Percentiles rank a stretch among this genome's conserved stretches.
Conservation (phyloP, 345 rosid species). For the Arabidopsis thaliana region TAIR10.1 NC_003076.8:5547001-5547500, state of each 20-base stretch:
- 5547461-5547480: not conserved
- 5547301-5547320: constrained; percentile 8
- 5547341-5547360: constrained; percentile 9
- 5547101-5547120: constrained; percentile 1
- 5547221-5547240: constrained; percentile 20
- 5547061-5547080: not conserved
- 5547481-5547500: not conserved
- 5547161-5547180: not conserved
- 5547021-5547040: constrained; percentile 65
- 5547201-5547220: not conserved
- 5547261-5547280: constrained; percentile 8
- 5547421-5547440: constrained; percentile 58
- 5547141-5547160: constrained; percentile 13
- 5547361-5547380: constrained; percentile 15
- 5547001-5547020: constrained; percentile 84
- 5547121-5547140: constrained; percentile 14
- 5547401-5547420: constrained; percentile 99
- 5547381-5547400: constrained; percentile 66
- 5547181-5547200: constrained; percentile 1
- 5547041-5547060: constrained; percentile 6
- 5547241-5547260: constrained; percentile 18
- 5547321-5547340: constrained; percentile 21
- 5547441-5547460: constrained; percentile 21
- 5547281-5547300: constrained; percentile 16
- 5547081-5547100: not conserved